Percentiles rank a stretch among this genome's conserved stretches.
Conservation (phyloP, 192 early-diverging fungal species). For the Oehlia diaphana region DNA sequence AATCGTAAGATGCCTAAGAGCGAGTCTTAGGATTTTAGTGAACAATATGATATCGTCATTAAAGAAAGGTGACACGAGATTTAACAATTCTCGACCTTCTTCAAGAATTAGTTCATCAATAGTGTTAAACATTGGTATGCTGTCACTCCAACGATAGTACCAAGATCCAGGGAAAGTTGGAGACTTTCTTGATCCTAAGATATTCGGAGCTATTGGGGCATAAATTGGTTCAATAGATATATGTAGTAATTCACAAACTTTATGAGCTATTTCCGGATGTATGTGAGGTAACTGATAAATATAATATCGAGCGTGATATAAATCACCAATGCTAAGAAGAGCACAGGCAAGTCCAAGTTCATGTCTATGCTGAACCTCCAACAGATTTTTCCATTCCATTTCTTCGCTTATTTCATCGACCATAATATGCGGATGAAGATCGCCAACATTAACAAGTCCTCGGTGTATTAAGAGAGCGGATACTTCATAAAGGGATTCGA, state of each 20-base stretch:
- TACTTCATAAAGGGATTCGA: background rate
- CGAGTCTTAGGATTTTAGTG: constrained; percentile 12
- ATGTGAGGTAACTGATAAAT: constrained; percentile 52
- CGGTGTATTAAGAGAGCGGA: background rate
- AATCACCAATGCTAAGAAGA: constrained; percentile 64
- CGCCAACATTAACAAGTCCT: background rate
- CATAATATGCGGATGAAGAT: background rate
- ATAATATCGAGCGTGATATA: constrained; percentile 50
- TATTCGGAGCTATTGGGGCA: constrained; percentile 40
- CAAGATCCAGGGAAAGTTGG: constrained; percentile 23
- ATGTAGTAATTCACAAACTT: constrained; percentile 61
- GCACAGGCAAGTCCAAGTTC: constrained; percentile 63
- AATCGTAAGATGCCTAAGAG: background rate
- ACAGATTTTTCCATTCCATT: background rate
- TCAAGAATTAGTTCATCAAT: constrained; percentile 6
- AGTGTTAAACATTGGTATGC: constrained; percentile 24
- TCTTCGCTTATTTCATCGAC: constrained; percentile 41
- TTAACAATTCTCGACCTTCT: background rate
- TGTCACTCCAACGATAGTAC: constrained; percentile 13
- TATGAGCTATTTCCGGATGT: constrained; percentile 60
- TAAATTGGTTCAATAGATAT: constrained; percentile 62
- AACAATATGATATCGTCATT: background rate
- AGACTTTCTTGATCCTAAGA: background rate
- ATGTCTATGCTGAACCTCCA: constrained; percentile 36
- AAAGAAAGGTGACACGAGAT: background rate